phyloP scores from a whole-genome alignment of 495 filamentous ascomycete species.

The Talaromyces adpressus region DNA sequence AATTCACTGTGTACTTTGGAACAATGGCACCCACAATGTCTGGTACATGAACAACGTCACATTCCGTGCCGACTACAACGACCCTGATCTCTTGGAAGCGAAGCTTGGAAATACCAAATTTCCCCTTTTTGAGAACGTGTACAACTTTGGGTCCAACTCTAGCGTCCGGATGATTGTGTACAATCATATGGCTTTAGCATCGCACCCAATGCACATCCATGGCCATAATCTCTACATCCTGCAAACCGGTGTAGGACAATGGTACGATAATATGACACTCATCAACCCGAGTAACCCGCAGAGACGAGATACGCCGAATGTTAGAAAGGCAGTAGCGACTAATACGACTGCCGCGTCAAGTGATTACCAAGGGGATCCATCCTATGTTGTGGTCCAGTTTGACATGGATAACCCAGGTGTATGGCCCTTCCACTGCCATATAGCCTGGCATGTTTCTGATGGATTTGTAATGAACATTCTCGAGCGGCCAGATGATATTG shows the following conservation, averaged over 20 bases:
- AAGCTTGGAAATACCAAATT: neutral
- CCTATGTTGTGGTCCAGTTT: slow-evolving; percentile 39
- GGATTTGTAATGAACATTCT: slow-evolving; percentile 67
- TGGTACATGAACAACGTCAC: neutral
- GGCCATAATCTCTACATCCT: neutral
- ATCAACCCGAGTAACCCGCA: neutral
- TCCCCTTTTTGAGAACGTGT: neutral
- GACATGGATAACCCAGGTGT: slow-evolving; percentile 65
- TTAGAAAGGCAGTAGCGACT: neutral
- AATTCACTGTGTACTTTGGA: neutral
- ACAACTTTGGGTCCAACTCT: neutral
- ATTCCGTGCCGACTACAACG: neutral
- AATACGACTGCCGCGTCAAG: neutral
- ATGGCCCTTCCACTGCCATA: slow-evolving; percentile 77
- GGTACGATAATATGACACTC: neutral
- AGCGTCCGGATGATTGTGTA: neutral
- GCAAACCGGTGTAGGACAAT: neutral
- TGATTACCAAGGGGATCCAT: neutral
- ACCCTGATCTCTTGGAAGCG: neutral
- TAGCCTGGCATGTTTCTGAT: slow-evolving; percentile 73
- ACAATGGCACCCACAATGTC: neutral
- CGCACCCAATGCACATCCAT: neutral
- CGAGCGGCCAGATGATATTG: slow-evolving; percentile 52
- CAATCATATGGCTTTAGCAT: neutral
- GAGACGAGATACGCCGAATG: neutral